phyloP scores from a whole-genome alignment of 306 rosid species.

The Pueraria montana region DNA sequence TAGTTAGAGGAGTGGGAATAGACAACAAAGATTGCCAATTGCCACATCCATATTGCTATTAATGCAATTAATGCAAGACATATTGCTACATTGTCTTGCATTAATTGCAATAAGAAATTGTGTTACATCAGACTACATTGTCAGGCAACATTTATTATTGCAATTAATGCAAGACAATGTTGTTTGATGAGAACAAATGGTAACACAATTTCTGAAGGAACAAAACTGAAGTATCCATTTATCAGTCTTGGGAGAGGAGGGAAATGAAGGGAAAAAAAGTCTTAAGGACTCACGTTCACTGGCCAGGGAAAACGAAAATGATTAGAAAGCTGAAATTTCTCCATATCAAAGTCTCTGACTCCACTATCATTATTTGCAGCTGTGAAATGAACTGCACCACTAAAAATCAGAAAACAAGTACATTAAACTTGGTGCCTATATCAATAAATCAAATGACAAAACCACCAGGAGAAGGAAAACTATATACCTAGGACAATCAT shows the following conservation, averaged over 20 bases:
- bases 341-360: conserved; percentile 85
- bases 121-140: too few species aligned
- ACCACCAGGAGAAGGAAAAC: conserved; percentile 57
- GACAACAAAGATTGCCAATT: conserved; percentile 14
- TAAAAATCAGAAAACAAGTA: conserved; percentile 40
- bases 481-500: conserved; percentile 65
- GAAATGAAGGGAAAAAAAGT: not conserved
- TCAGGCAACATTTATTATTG: too few species aligned
- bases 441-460: conserved; percentile 46
- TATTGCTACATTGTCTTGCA: too few species aligned
- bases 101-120: too few species aligned
- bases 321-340: conserved; percentile 81
- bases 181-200: not conserved
- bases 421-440: not conserved
- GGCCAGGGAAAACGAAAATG: conserved; percentile 84
- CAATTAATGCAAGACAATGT: not conserved
- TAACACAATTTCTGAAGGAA: conserved; percentile 19
- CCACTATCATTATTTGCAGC: conserved; percentile 84
- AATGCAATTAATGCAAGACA: conserved; percentile 1
- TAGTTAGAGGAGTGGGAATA: conserved; percentile 5
- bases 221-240: conserved; percentile 24
- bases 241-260: conserved; percentile 3
- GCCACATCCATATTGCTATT: not conserved
- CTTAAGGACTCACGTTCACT: conserved; percentile 70
- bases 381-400: conserved; percentile 88